Conservation (phyloP, 2,329 filamentous ascomycete genomes). For the Coleophoma cylindrospora region DNA sequence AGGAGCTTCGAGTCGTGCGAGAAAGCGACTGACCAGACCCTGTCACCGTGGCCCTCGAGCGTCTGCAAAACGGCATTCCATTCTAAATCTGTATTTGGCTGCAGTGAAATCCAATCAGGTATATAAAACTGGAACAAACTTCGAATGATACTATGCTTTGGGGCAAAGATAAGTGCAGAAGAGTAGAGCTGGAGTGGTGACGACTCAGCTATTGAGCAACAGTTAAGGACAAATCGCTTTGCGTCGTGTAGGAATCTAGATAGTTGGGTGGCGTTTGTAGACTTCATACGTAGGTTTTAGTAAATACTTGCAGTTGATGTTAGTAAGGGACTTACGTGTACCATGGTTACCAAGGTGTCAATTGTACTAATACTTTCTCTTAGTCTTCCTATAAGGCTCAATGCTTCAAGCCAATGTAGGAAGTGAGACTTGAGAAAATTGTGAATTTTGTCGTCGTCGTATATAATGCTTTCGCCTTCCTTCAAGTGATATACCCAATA, state of each 20-base stretch:
- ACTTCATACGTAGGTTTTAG: no score
- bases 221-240: no score
- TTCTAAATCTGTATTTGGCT: constrained; percentile 1
- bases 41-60: constrained; percentile 2
- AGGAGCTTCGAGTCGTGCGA: no score
- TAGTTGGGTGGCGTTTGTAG: no score
- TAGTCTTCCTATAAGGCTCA: not conserved
- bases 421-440: constrained; percentile 31
- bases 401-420: constrained; percentile 23
- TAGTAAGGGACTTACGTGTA: no score
- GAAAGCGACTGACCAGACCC: no score
- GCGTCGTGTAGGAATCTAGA: no score
- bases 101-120: constrained; percentile 8
- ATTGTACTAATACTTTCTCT: constrained; percentile 1
- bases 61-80: constrained; percentile 3
- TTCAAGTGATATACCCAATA: constrained; percentile 33
- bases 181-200: constrained; percentile 27
- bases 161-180: constrained; percentile 26
- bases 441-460: constrained; percentile 22
- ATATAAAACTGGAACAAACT: constrained; percentile 7
- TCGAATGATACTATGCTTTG: constrained; percentile 21
- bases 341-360: not conserved
- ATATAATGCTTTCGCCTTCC: constrained; percentile 21
- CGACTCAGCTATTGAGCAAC: constrained; percentile 12
- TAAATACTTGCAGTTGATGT: no score